Evolutionary conservation across 345 rosid species (phyloP), one percentile per base, ranked within the genome.

Genomic region (Populus nigra): DNA sequence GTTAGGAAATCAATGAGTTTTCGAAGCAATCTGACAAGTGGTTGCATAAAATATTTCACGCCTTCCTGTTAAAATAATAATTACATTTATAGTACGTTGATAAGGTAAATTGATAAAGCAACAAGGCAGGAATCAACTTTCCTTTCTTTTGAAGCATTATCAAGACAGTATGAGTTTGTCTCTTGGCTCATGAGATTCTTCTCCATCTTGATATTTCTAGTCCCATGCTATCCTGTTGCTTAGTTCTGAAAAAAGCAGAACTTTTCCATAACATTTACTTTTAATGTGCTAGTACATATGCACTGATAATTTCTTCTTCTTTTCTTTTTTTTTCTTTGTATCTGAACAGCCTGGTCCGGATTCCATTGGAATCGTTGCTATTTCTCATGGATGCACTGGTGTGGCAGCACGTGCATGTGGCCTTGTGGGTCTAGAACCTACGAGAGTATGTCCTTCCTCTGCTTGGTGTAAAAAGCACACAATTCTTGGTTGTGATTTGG

Each of bases 381-480:
- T 96, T 92, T 96, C 99, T 87, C 97, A 96, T 86, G 95, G 97
- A 89, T 89, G 98, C 93, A 43, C 96, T 87, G 99, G 99, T 79
- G 99, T 96, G 88, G 99, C 99, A 88, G 99, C 99, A 86, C 98
- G 99, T 73, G 99, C 99, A 79, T 96, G 98, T 43, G 99, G 99
- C 89, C 95, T 94, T 73, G 99, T 96, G 83, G 97, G 99, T 87
- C 94, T 96, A 43, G 99, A 96, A 77, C 98, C 99, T 84, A 94
- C 99, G 36, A 92, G 98, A 90, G 99, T 96, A 87, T 72, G 93
- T 82, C 57, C 65, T 67, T 55, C 25, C 71, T 70, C 16, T 45
- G 22, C 57, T 25, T 49, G 11, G 23, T 39, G 1, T 69, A 45
- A 7, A 33, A 41, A 71, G 69, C 36, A 4, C 18, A 77, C 18